These are phyloP conservation scores for Pythium rhizo-oryzae DNA, from an alignment of 352 stramenopile genomes.

Conservation along the genomic window DNA sequence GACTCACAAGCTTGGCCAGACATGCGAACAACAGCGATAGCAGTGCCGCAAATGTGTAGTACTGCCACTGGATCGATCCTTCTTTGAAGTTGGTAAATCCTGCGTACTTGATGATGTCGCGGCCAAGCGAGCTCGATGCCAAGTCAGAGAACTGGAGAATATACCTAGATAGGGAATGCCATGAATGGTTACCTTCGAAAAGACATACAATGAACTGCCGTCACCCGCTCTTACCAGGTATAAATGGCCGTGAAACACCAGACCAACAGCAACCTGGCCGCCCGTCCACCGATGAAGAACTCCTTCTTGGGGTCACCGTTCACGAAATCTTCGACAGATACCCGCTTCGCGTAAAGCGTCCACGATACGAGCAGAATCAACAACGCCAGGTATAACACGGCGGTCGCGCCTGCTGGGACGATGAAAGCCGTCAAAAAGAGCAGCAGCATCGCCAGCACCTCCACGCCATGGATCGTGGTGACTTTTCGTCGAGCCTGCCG, in stretches of 20 bases:
- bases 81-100: conserved; percentile 64
- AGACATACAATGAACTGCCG: background rate
- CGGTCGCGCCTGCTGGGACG: conserved; percentile 57
- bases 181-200: background rate
- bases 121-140: conserved; percentile 30
- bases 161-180: conserved; percentile 47
- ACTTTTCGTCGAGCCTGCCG: conserved; percentile 33
- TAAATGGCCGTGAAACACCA: conserved; percentile 53
- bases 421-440: conserved; percentile 67
- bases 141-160: conserved; percentile 52
- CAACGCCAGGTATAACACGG: conserved; percentile 62
- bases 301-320: conserved; percentile 20
- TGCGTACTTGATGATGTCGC: conserved; percentile 51
- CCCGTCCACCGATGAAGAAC: conserved; percentile 48
- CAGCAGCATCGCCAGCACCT: conserved; percentile 50
- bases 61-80: conserved; percentile 49
- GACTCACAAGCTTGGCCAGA: conserved; percentile 62
- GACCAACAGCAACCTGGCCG: conserved; percentile 47
- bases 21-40: conserved; percentile 65
- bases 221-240: conserved; percentile 43
- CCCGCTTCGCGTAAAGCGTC: conserved; percentile 63
- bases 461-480: conserved; percentile 37
- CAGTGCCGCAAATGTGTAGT: conserved; percentile 67
- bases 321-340: conserved; percentile 62
- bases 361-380: conserved; percentile 59